A percentile compares a stretch with the other conserved stretches of the same genome.
Conservation (phyloP, 2,329 filamentous ascomycete genomes). For the Dactylellina sp. region DNA sequence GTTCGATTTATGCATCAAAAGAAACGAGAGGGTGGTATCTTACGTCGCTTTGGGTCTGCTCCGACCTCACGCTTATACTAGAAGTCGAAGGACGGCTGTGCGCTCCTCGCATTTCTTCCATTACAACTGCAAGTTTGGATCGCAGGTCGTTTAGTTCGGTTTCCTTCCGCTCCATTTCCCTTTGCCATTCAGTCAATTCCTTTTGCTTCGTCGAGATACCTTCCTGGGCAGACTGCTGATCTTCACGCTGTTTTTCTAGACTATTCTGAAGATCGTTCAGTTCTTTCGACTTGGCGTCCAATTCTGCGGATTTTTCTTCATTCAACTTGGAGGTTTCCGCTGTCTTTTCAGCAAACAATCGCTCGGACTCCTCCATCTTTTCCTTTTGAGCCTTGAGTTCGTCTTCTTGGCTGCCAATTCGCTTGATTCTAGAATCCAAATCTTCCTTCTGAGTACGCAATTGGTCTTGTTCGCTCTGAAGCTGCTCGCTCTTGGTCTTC, state of each 20-base stretch:
- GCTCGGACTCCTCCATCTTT: conserved; percentile 22
- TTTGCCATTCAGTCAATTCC: conserved; percentile 32
- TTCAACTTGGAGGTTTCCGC: conserved; percentile 9
- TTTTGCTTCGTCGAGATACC: conserved; percentile 30
- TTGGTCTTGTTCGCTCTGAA: conserved; percentile 9
- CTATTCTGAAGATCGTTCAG: conserved; percentile 28
- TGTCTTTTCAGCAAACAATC: conserved; percentile 18
- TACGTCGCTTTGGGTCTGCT: conserved; percentile 32
- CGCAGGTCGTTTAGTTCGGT: conserved; percentile 28
- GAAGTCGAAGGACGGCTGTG: conserved; percentile 50
- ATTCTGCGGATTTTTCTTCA: conserved; percentile 20
- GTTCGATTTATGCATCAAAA: not conserved
- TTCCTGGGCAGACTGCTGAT: conserved; percentile 22
- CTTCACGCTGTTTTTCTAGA: conserved; percentile 30
- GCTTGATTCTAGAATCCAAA: conserved; percentile 3
- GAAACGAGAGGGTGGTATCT: not conserved
- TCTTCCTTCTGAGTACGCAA: conserved; percentile 8
- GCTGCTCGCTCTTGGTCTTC: conserved; percentile 1
- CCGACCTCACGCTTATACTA: conserved; percentile 32
- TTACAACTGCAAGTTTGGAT: conserved; percentile 24
- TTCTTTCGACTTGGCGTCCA: conserved; percentile 26
- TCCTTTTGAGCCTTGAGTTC: conserved; percentile 20
- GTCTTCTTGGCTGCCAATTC: conserved; percentile 11
- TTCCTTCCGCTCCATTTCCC: conserved; percentile 30
- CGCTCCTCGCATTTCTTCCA: conserved; percentile 42